Evolutionary conservation across 345 rosid genomes (phyloP).

Genomic region (Murraya koenigii): DNA sequence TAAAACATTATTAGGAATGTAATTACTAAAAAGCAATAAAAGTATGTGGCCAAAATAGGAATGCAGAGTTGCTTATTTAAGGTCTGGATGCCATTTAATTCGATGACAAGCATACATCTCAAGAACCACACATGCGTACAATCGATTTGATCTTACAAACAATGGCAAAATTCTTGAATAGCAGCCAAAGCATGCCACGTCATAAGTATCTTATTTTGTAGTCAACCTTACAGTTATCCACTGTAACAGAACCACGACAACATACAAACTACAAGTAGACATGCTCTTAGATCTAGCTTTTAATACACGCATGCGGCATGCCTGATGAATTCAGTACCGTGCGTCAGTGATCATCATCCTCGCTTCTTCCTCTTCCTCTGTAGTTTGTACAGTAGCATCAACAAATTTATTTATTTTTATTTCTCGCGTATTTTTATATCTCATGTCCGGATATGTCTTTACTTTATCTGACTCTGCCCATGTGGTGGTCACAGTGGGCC

Average conservation of each 20-base stretch:
- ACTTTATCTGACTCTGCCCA: constrained; percentile 63
- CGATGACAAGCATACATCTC: too few relatives aligned
- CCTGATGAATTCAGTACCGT: not conserved
- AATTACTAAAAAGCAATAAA: not conserved
- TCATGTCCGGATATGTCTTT: constrained; percentile 36
- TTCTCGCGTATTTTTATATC: not conserved
- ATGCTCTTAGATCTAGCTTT: not conserved
- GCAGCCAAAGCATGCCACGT: not conserved
- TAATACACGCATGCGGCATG: not conserved
- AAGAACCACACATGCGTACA: too few relatives aligned
- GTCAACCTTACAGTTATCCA: not conserved
- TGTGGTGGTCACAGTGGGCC: constrained; percentile 64
- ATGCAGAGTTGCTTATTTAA: not conserved
- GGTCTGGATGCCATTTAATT: too few relatives aligned
- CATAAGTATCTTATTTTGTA: too few relatives aligned
- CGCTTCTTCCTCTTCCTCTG: too few relatives aligned
- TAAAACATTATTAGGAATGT: not conserved
- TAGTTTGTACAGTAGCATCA: not conserved
- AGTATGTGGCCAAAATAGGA: not conserved
- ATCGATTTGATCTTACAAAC: too few relatives aligned
- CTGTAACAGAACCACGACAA: not conserved
- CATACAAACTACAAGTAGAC: not conserved
- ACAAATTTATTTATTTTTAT: not conserved
- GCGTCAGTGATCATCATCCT: not conserved
- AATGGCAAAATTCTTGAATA: too few relatives aligned